phyloP scores from a whole-genome alignment of 768 basidiomycete species.

The Rhodocollybia butyracea region DNA sequence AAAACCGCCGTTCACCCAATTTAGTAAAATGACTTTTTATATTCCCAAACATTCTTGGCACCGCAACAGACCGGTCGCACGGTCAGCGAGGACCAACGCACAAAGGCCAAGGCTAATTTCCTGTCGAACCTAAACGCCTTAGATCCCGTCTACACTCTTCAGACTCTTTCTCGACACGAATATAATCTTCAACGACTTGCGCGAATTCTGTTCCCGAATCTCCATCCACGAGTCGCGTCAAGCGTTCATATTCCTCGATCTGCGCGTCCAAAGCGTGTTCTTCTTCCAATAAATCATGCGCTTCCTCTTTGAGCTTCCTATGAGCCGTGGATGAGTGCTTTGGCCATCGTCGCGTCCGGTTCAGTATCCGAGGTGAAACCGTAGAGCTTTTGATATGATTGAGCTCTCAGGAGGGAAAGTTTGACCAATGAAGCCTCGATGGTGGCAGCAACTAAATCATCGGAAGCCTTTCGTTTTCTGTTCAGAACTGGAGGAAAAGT shows the following conservation, averaged over 20 bases:
- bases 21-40: too few species aligned
- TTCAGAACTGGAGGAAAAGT: conserved; percentile 25
- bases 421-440: conserved; percentile 48
- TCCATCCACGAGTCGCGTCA: conserved; percentile 42
- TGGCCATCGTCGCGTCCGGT: conserved; percentile 22
- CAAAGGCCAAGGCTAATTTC: too few species aligned
- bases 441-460: conserved; percentile 39
- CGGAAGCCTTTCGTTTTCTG: conserved; percentile 27
- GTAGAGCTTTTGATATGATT: conserved; percentile 37
- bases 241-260: conserved; percentile 36
- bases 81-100: too few species aligned
- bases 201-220: conserved; percentile 29
- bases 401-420: conserved; percentile 41
- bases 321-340: conserved; percentile 31
- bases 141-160: conserved; percentile 50
- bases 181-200: conserved; percentile 48
- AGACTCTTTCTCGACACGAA: conserved; percentile 41
- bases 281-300: conserved; percentile 34
- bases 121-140: conserved; percentile 48
- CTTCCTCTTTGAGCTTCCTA: conserved; percentile 29
- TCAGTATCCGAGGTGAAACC: conserved; percentile 22
- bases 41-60: too few species aligned
- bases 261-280: conserved; percentile 33
- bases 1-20: too few species aligned
- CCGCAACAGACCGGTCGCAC: too few species aligned